Evolutionary conservation across 164 flowering plant species (phyloP).

Genomic region (Liriodendron chinense): DNA sequence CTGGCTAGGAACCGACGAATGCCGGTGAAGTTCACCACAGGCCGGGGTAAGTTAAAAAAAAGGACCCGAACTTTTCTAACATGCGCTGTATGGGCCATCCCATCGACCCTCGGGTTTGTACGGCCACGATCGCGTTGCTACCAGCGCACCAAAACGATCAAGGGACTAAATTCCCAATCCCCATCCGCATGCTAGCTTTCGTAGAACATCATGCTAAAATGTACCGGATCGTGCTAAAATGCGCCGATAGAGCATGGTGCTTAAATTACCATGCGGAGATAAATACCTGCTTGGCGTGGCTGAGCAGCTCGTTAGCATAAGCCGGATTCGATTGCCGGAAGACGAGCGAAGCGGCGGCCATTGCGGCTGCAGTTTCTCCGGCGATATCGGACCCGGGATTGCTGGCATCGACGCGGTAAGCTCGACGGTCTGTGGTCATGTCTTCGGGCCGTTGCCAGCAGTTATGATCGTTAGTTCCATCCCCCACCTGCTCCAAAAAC

Average conservation of each 20-base stretch:
- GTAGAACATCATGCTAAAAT: not conserved
- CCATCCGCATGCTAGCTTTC: not conserved
- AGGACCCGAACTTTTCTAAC: no score
- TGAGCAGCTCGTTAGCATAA: slow-evolving; percentile 59
- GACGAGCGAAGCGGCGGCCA: slow-evolving; percentile 89
- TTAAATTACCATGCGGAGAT: not conserved
- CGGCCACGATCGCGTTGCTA: no score
- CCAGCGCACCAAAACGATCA: no score
- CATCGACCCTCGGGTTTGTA: no score
- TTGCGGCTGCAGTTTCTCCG: slow-evolving; percentile 92
- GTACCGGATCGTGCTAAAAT: not conserved
- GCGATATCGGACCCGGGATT: slow-evolving; percentile 94
- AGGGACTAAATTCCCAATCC: not conserved
- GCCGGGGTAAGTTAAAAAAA: no score
- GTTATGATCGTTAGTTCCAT: slow-evolving; percentile 81
- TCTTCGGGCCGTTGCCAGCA: slow-evolving; percentile 99
- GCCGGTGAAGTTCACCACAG: no score
- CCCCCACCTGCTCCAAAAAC: slow-evolving; percentile 63
- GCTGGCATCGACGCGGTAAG: slow-evolving; percentile 61
- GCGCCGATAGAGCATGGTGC: no score
- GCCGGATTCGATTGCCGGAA: slow-evolving; percentile 64
- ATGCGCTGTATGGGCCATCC: no score
- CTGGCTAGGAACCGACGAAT: no score
- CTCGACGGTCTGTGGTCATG: slow-evolving; percentile 80
- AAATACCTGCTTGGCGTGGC: slow-evolving; percentile 75